Evolutionary conservation across 2,329 filamentous ascomycete genomes (phyloP).

Genomic region (Epichloe elymi): DNA sequence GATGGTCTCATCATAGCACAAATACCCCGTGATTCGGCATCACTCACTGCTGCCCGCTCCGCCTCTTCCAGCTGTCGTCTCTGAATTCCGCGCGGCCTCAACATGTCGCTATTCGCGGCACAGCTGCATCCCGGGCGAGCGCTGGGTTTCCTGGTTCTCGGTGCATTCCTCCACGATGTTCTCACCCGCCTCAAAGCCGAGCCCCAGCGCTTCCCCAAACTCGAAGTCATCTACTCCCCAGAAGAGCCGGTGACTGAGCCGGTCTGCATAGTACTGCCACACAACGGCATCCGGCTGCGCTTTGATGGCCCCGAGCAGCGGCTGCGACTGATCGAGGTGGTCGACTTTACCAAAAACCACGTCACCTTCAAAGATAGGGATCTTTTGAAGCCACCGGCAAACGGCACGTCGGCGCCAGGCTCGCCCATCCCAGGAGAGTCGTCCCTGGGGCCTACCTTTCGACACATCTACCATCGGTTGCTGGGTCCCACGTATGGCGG

Average conservation of each 20-base stretch:
- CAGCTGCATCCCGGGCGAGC: conserved; percentile 55
- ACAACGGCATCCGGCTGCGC: conserved; percentile 77
- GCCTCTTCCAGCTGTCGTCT: not conserved
- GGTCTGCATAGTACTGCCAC: conserved; percentile 61
- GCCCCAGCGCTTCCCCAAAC: conserved; percentile 64
- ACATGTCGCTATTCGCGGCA: conserved; percentile 40
- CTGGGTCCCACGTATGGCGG: conserved; percentile 89
- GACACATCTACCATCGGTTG: conserved; percentile 84
- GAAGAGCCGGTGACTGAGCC: conserved; percentile 60
- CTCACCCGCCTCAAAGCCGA: conserved; percentile 80
- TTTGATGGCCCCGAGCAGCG: conserved; percentile 93
- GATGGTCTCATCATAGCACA: not conserved
- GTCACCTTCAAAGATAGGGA: conserved; percentile 72
- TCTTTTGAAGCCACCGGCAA: conserved; percentile 55
- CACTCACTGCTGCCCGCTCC: not conserved
- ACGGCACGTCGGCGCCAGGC: conserved; percentile 21
- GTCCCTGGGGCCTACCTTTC: conserved; percentile 57
- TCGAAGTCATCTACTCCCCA: conserved; percentile 74
- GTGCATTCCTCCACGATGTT: conserved; percentile 82
- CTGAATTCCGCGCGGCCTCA: conserved; percentile 1
- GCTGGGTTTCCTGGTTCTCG: conserved; percentile 62
- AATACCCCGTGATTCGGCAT: not conserved
- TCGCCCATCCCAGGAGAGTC: conserved; percentile 21
- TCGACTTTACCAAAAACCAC: conserved; percentile 76
- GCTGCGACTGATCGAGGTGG: conserved; percentile 76